Conservation (phyloP, 2,329 filamentous ascomycete species). For the Aspergillus novoparasiticus region DNA sequence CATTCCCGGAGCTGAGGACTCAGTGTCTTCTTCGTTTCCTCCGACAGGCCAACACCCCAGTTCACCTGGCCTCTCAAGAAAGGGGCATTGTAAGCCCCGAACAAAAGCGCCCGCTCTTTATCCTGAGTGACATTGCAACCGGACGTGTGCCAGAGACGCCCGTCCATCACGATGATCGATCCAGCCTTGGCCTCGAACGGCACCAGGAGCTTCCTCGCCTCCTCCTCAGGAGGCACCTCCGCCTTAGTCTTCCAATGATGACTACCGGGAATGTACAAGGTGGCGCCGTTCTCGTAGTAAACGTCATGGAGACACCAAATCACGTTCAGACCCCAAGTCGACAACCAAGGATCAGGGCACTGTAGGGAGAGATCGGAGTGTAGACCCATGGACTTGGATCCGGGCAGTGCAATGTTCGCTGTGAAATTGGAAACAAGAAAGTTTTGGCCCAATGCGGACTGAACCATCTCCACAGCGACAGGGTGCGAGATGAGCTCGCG, state of each 20-base stretch:
- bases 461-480: conserved; percentile 6
- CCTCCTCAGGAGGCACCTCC: background rate
- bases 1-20: conserved; percentile 1
- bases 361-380: conserved; percentile 4
- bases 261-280: conserved; percentile 3
- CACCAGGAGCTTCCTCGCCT: background rate
- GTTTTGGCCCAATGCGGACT: conserved; percentile 3
- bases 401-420: conserved; percentile 5
- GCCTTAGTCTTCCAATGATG: background rate
- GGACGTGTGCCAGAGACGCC: conserved; percentile 3
- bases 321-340: conserved; percentile 2
- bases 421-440: conserved; percentile 10
- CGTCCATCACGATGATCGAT: conserved; percentile 5
- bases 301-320: conserved; percentile 5
- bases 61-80: conserved; percentile 3
- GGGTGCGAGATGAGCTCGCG: conserved; percentile 9
- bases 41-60: conserved; percentile 2
- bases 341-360: conserved; percentile 6
- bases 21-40: conserved; percentile 1
- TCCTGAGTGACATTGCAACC: conserved; percentile 4
- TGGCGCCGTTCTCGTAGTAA: conserved; percentile 5
- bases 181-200: conserved; percentile 10
- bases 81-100: background rate
- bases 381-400: conserved; percentile 4
- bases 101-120: conserved; percentile 7